These are phyloP conservation scores for Saussurea involucrata DNA, from an alignment of 129 eudicot genomes.

Conservation along the genomic window DNA sequence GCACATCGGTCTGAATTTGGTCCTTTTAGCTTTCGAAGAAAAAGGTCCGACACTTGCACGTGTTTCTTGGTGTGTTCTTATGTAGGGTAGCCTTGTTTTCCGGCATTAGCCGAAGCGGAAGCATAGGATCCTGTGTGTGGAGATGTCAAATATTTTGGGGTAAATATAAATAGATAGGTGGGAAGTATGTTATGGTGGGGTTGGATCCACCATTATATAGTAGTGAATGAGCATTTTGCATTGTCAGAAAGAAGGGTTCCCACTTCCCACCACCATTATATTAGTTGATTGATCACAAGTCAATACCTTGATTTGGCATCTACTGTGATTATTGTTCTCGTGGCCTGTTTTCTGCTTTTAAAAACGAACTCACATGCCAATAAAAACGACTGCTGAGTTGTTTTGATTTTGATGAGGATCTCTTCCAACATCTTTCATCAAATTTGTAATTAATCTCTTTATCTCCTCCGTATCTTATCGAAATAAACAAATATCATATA, in stretches of 20 bases:
- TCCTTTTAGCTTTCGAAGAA: not conserved
- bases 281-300: not conserved
- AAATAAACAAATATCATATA: not conserved
- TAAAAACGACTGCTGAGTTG: not conserved
- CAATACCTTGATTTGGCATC: conserved; percentile 21
- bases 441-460: too few relatives aligned
- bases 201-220: conserved; percentile 17
- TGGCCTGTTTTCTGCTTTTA: conserved; percentile 15
- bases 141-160: conserved; percentile 6
- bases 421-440: not conserved
- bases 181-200: conserved; percentile 16
- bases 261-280: conserved; percentile 23
- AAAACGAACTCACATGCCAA: conserved; percentile 1
- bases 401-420: too few relatives aligned
- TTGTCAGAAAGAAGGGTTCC: conserved; percentile 17
- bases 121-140: conserved; percentile 16
- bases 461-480: not conserved
- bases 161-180: not conserved
- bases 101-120: not conserved
- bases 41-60: not conserved
- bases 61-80: not conserved
- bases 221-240: conserved; percentile 18
- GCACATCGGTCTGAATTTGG: not conserved
- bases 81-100: not conserved
- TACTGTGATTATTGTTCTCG: conserved; percentile 22